A percentile compares a stretch with the other conserved stretches of the same genome.
phyloP scores from a whole-genome alignment of 164 flowering plant species.

The Stephania japonica region DNA sequence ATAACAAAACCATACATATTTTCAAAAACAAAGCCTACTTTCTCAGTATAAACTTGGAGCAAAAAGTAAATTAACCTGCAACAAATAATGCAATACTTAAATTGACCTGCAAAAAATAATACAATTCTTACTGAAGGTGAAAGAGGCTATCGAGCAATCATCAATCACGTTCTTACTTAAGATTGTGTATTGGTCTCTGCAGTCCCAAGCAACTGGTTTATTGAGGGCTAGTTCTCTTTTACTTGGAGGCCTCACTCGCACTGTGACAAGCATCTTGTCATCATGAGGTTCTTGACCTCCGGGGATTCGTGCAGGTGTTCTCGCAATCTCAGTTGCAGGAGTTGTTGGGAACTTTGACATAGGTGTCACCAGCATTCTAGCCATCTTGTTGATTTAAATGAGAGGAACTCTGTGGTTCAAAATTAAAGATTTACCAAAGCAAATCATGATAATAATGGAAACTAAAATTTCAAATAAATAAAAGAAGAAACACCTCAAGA shows the following conservation, averaged over 20 bases:
- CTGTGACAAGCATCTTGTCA: slow-evolving; percentile 77
- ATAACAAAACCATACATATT: too few species aligned
- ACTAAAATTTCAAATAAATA: too few species aligned
- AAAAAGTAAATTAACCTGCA: not conserved
- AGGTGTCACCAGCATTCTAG: slow-evolving; percentile 50
- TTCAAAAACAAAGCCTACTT: too few species aligned
- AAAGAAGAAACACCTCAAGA: not conserved
- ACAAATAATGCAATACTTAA: not conserved
- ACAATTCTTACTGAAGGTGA: slow-evolving; percentile 47
- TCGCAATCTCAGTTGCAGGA: too few species aligned
- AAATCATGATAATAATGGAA: not conserved
- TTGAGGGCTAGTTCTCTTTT: slow-evolving; percentile 55
- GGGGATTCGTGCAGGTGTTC: slow-evolving; percentile 42
- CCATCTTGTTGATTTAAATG: slow-evolving; percentile 23
- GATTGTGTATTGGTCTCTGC: slow-evolving; percentile 46
- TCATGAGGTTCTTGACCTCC: slow-evolving; percentile 46
- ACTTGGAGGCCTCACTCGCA: slow-evolving; percentile 66
- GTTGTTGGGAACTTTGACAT: too few species aligned
- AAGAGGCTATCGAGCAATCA: slow-evolving; percentile 34
- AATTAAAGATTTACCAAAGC: not conserved
- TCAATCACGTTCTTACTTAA: slow-evolving; percentile 43
- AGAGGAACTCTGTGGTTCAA: not conserved
- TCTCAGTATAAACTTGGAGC: too few species aligned
- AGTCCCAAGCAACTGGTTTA: slow-evolving; percentile 76
- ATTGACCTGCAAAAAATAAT: too few species aligned